Evolutionary conservation across 2,329 filamentous ascomycete species (phyloP).

Genomic region (Talaromyces sp.): DNA sequence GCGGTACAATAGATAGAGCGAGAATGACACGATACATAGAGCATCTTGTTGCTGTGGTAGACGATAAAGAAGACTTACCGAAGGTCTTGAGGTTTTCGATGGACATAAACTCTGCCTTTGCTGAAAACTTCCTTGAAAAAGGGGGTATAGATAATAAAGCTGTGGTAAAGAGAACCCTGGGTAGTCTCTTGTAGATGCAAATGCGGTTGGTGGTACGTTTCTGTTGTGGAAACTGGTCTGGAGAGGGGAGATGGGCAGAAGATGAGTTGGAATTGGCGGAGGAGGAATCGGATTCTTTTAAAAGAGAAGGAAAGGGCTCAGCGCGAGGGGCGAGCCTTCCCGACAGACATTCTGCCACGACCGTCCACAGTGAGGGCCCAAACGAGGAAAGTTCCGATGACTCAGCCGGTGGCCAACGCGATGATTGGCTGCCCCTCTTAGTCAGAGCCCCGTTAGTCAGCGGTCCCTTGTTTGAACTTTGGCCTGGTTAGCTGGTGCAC

Average conservation of each 20-base stretch:
- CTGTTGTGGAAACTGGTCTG: slow-evolving; percentile 21
- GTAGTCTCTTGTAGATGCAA: slow-evolving; percentile 13
- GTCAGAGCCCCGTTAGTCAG: not conserved
- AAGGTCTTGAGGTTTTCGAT: slow-evolving; percentile 98
- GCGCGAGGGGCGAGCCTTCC: slow-evolving; percentile 14
- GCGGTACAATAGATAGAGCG: not conserved
- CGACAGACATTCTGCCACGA: slow-evolving; percentile 17
- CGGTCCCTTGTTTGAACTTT: not conserved
- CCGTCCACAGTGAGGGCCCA: not conserved
- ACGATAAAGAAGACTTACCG: slow-evolving; percentile 58
- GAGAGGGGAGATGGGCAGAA: slow-evolving; percentile 23
- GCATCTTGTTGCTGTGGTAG: not conserved
- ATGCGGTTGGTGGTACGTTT: slow-evolving; percentile 21
- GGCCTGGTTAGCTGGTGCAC: not conserved
- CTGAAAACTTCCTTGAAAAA: slow-evolving; percentile 48
- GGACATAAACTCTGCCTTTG: slow-evolving; percentile 90
- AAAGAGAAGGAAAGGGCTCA: not conserved
- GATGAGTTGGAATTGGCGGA: not conserved
- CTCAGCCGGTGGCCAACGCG: slow-evolving; percentile 20
- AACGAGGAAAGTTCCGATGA: slow-evolving; percentile 26
- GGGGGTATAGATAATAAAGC: slow-evolving; percentile 28
- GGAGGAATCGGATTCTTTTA: slow-evolving; percentile 4
- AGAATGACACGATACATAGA: no score
- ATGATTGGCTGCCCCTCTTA: slow-evolving; percentile 14
- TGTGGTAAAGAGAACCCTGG: slow-evolving; percentile 28